Conservation (phyloP, 768 basidiomycete genomes). For the Filobasidium floriforme region DNA sequence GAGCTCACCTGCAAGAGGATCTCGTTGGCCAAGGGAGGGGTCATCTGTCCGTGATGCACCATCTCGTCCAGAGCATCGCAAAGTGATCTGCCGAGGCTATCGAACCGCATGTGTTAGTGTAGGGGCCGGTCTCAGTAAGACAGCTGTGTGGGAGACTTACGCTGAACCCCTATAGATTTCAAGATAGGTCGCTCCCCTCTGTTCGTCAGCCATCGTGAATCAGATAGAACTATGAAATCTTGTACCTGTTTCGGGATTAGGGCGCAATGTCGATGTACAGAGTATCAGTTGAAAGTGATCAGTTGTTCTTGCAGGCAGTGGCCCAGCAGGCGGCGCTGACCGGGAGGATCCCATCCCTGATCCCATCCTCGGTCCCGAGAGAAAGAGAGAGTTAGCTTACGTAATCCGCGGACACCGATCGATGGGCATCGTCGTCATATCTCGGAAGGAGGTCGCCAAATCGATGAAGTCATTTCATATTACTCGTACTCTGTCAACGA, state of each 20-base stretch:
- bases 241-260: background rate
- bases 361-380: too few species aligned
- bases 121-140: background rate
- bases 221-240: background rate
- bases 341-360: too few species aligned
- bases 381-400: too few species aligned
- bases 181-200: constrained; percentile 6
- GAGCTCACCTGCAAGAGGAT: constrained; percentile 80
- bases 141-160: constrained; percentile 10
- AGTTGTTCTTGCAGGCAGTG: too few species aligned
- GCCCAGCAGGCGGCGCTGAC: too few species aligned
- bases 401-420: too few species aligned
- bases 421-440: too few species aligned
- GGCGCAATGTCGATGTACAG: background rate
- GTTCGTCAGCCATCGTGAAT: background rate
- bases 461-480: too few species aligned
- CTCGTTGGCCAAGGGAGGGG: constrained; percentile 96
- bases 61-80: constrained; percentile 98
- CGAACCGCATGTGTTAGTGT: background rate
- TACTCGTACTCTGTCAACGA: too few species aligned
- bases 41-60: constrained; percentile 91
- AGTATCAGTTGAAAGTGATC: too few species aligned
- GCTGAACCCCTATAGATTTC: constrained; percentile 23
- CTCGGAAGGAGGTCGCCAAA: too few species aligned
- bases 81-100: constrained; percentile 89